These are phyloP conservation scores for Raddia guianensis DNA, from an alignment of 176 grass and related monocot genomes.

Conservation along the genomic window DNA sequence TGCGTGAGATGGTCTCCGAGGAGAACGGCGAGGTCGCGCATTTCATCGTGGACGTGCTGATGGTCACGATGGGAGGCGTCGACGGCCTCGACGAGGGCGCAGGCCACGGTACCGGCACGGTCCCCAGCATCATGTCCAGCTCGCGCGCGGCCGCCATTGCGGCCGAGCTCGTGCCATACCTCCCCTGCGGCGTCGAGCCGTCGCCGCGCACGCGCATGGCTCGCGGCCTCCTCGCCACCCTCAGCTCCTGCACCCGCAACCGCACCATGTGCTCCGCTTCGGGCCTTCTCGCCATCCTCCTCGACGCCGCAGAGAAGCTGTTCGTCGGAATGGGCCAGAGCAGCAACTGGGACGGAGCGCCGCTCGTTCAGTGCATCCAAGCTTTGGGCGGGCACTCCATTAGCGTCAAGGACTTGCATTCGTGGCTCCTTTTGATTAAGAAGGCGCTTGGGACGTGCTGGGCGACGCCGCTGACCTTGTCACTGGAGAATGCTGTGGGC, in stretches of 20 bases:
- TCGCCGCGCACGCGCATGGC: constrained; percentile 86
- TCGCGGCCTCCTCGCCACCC: constrained; percentile 68
- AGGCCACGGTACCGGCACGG: constrained; percentile 10
- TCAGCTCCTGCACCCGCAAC: constrained; percentile 84
- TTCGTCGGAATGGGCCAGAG: constrained; percentile 57
- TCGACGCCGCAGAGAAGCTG: constrained; percentile 68
- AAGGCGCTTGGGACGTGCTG: constrained; percentile 62
- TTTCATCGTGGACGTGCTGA: constrained; percentile 90
- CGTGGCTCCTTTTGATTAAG: constrained; percentile 81
- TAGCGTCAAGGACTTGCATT: constrained; percentile 70
- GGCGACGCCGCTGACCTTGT: constrained; percentile 63
- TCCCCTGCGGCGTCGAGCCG: constrained; percentile 79
- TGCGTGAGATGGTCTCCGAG: constrained; percentile 69
- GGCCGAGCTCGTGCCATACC: constrained; percentile 68
- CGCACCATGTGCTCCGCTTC: constrained; percentile 89
- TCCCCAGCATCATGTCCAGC: constrained; percentile 81
- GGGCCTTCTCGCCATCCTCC: constrained; percentile 63
- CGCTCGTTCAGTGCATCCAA: constrained; percentile 77
- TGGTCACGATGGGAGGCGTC: constrained; percentile 84
- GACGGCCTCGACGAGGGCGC: constrained; percentile 77
- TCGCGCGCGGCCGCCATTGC: constrained; percentile 88
- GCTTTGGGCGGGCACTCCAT: constrained; percentile 74
- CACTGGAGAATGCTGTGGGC: constrained; percentile 79
- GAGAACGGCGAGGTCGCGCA: constrained; percentile 61
- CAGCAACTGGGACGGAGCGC: constrained; percentile 69